These are phyloP conservation scores for Plectosphaerella sp. DNA, from an alignment of 2,329 filamentous ascomycete genomes.

Conservation along the genomic window DNA sequence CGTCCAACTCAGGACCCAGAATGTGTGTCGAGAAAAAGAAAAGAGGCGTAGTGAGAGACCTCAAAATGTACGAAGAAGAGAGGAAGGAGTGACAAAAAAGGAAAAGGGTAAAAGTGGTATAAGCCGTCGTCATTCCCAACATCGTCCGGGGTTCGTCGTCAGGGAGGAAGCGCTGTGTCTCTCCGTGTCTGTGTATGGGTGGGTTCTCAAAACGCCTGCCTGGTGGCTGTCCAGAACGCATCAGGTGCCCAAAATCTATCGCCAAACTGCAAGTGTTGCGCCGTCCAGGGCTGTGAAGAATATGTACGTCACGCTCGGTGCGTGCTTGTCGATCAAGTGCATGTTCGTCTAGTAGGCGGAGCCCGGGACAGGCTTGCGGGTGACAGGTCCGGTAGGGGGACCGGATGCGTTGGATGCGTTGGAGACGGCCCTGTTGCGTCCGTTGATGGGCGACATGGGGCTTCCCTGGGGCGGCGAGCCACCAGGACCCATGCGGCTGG, in stretches of 20 bases:
- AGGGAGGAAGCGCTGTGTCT: slow-evolving; percentile 1
- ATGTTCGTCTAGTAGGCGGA: slow-evolving; percentile 30
- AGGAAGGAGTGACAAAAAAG: slow-evolving; percentile 13
- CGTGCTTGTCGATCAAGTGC: not conserved
- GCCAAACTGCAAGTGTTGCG: slow-evolving; percentile 12
- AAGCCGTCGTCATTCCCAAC: slow-evolving; percentile 5
- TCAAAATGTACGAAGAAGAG: not conserved
- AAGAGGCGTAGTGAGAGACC: not conserved
- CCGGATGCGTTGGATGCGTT: slow-evolving; percentile 7
- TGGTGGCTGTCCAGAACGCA: slow-evolving; percentile 11
- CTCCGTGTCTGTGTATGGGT: slow-evolving; percentile 2
- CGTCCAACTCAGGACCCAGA: not conserved
- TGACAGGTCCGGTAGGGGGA: slow-evolving; percentile 36
- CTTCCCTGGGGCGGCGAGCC: slow-evolving; percentile 17
- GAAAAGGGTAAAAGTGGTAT: slow-evolving; percentile 7
- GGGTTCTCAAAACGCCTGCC: slow-evolving; percentile 12
- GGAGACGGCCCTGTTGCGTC: not conserved
- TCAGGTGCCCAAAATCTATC: slow-evolving; percentile 8
- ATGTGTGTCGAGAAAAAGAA: slow-evolving; percentile 7
- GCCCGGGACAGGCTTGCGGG: slow-evolving; percentile 52
- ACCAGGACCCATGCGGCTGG: slow-evolving; percentile 40
- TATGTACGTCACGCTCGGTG: slow-evolving; percentile 8
- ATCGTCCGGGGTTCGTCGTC: slow-evolving; percentile 7
- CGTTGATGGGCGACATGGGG: slow-evolving; percentile 1
- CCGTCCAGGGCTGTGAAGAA: slow-evolving; percentile 8